Evolutionary conservation across 1,284 basidiomycete species (phyloP).

Genomic region (Cryptococcus deneoformans): DNA sequence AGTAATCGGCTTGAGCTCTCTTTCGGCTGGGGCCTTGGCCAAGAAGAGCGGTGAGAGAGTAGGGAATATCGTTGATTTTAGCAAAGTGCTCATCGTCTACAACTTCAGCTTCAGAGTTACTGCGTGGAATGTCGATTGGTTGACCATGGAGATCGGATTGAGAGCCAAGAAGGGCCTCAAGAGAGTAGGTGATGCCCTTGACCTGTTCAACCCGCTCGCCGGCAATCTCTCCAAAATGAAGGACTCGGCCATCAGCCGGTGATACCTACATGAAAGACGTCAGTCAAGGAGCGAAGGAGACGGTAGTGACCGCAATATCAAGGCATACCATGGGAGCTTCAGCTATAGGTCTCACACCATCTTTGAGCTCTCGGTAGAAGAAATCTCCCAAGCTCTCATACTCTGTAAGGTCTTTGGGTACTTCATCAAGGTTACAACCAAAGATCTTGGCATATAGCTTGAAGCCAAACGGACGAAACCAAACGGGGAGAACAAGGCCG

Average conservation of each 20-base stretch:
- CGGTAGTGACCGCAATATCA: not conserved
- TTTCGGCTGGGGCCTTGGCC: slow-evolving; percentile 12
- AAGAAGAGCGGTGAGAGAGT: slow-evolving; percentile 82
- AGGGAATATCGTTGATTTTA: slow-evolving; percentile 94
- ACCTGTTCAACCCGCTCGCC: slow-evolving; percentile 86
- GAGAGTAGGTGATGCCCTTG: slow-evolving; percentile 95
- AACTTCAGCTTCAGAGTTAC: slow-evolving; percentile 10
- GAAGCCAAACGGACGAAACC: slow-evolving; percentile 89
- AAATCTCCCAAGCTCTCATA: slow-evolving; percentile 89
- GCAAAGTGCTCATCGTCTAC: slow-evolving; percentile 79
- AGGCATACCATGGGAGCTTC: slow-evolving; percentile 66
- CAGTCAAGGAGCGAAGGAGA: not conserved
- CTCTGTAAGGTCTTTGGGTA: slow-evolving; percentile 72
- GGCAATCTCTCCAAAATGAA: slow-evolving; percentile 90
- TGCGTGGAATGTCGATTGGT: slow-evolving; percentile 7
- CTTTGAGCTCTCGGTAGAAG: slow-evolving; percentile 87
- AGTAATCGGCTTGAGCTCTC: not conserved
- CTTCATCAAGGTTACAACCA: slow-evolving; percentile 91
- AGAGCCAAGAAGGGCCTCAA: slow-evolving; percentile 85
- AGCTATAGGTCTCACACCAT: slow-evolving; percentile 76
- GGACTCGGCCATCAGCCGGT: slow-evolving; percentile 87
- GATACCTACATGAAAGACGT: slow-evolving; percentile 59
- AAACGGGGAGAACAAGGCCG: slow-evolving; percentile 85
- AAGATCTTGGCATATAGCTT: slow-evolving; percentile 81
- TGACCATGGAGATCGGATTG: slow-evolving; percentile 28